Percentiles rank a stretch among this genome's conserved stretches.
Conservation (phyloP, 2,329 filamentous ascomycete genomes). For the Diaporthe vaccinii region DNA sequence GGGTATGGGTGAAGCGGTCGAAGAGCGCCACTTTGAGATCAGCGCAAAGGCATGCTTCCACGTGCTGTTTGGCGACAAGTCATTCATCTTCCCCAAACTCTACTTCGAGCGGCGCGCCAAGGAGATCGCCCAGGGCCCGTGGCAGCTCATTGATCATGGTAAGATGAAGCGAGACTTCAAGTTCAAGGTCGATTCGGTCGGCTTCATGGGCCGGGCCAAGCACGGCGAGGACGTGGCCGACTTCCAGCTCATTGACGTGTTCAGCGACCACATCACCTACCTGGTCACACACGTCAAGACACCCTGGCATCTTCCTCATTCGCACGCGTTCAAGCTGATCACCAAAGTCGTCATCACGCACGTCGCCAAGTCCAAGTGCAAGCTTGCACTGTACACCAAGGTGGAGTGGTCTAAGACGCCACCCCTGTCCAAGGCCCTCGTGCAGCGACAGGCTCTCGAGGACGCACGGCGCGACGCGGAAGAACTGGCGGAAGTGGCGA, state of each 20-base stretch:
- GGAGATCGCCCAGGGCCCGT: conserved; percentile 88
- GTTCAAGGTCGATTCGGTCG: conserved; percentile 79
- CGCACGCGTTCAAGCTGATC: conserved; percentile 82
- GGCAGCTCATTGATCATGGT: conserved; percentile 78
- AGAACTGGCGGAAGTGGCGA: conserved; percentile 80
- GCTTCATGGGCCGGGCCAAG: conserved; percentile 74
- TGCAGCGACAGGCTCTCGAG: conserved; percentile 80
- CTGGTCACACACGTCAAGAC: conserved; percentile 74
- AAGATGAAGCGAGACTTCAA: conserved; percentile 83
- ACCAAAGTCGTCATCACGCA: conserved; percentile 96
- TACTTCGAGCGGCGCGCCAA: conserved; percentile 86
- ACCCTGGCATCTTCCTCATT: conserved; percentile 88
- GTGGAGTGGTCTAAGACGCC: conserved; percentile 87
- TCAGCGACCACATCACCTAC: conserved; percentile 80
- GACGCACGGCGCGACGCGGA: conserved; percentile 81
- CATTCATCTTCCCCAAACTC: conserved; percentile 90
- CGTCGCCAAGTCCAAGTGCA: conserved; percentile 90
- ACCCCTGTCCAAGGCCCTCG: conserved; percentile 69
- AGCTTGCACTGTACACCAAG: conserved; percentile 87
- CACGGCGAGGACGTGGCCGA: conserved; percentile 75
- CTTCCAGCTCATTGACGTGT: conserved; percentile 87
- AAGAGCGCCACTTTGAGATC: conserved; percentile 88
- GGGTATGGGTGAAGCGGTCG: conserved; percentile 80
- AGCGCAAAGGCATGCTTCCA: conserved; percentile 96
- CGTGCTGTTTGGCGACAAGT: conserved; percentile 96